Base-by-base conservation (phyloP, 495 filamentous ascomycete genomes). In the Aspergillus indologenus region DNA sequence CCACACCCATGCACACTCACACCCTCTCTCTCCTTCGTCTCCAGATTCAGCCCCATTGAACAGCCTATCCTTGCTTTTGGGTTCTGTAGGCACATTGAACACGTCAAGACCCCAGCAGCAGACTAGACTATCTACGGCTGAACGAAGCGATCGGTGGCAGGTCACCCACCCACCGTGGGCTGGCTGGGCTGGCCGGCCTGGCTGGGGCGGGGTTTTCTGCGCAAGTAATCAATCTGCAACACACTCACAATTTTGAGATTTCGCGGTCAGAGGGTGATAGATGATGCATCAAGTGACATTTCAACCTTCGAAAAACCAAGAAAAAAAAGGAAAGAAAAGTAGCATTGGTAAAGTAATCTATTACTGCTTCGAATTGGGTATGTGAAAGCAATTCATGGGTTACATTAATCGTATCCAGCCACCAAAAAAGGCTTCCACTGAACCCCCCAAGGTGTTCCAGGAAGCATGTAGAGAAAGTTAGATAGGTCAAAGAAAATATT, bases 361-460 rank as follows among this genome's bases (percentile, higher is more conserved):
- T 56, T 59, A 62, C 68, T 74, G 67, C 64, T 71, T 59, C 65
- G 59, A 53, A 62, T 58, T 45, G 57, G 44, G 34, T 52, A 59
- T 61, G 68, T 68, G 66, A 70, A 73, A 72, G 69, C 71, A 29
- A 64, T 72, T 76, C 72, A 75, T 74, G 71, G 72, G 70, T 77
- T 77, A 77, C 74, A 75, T 77, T 74, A 73, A 69, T 77, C 74
- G 70, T 75, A 72, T 70, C 69, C 69, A 75, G 72, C 72, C 65
- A 72, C 69, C 72, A 71, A 73, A 71, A 73, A 65, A 65, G 74
- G 72, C 73, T 74, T n/a, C n/a, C 72, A 66, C 71, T 68, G 15
- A 61, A 62, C 70, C 71, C 70, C 71, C 70, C 72, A 67, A 73
- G 73, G 74, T 71, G 71, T 71, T 71, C 68, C 71, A 66, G 67